These are phyloP conservation scores for Chenopodium formosanum DNA, from an alignment of 148 eudicot genomes.

Conservation along the genomic window DNA sequence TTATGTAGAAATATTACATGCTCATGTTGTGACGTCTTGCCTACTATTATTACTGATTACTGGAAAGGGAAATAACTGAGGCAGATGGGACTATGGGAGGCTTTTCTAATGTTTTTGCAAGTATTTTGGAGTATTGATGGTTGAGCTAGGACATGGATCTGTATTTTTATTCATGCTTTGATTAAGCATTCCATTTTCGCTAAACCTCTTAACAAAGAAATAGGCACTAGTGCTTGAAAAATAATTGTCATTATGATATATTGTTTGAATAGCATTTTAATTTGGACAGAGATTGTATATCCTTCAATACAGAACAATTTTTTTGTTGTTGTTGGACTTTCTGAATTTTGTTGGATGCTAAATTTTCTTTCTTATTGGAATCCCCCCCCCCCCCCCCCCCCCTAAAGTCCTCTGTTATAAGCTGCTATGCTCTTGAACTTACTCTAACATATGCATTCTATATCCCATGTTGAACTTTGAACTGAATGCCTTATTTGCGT, in stretches of 20 bases:
- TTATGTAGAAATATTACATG: background rate
- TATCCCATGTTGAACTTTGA: background rate
- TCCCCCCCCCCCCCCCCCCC: background rate
- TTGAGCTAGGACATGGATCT: background rate
- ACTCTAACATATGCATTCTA: background rate
- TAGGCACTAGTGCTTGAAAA: background rate
- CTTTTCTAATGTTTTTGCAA: background rate
- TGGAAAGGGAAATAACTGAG: background rate
- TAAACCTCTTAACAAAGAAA: background rate
- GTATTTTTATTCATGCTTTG: background rate
- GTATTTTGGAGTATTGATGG: background rate
- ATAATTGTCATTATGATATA: background rate
- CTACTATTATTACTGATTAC: background rate
- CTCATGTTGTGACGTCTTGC: background rate
- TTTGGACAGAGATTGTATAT: background rate
- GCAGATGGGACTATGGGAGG: background rate
- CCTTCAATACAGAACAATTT: background rate
- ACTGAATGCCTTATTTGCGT: background rate
- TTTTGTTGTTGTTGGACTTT: background rate
- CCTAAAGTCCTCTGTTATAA: background rate
- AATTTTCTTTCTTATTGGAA: background rate
- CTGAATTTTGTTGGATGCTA: background rate
- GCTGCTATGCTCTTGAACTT: background rate
- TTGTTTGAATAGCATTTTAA: background rate
- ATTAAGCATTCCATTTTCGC: background rate